Conservation (phyloP, 2,329 filamentous ascomycete genomes). For the Hypoxylon sp. region DNA sequence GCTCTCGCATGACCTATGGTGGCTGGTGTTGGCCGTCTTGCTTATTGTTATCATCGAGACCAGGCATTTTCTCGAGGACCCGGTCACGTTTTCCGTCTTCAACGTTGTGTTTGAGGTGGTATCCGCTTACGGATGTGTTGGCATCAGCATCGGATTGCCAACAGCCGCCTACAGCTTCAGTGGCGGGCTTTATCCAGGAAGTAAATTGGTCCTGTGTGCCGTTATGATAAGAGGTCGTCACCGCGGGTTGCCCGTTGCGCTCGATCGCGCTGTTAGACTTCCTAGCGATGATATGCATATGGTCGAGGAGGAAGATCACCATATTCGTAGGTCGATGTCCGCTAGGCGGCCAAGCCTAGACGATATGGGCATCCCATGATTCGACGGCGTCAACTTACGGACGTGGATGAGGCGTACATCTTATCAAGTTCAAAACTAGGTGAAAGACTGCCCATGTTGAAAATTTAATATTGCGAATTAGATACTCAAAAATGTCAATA, state of each 20-base stretch:
- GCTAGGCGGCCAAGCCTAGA: constrained; percentile 51
- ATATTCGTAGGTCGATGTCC: constrained; percentile 58
- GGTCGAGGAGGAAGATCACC: constrained; percentile 60
- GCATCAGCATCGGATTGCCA: constrained; percentile 69
- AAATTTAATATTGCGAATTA: neutral
- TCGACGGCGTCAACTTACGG: neutral
- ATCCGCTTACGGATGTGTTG: constrained; percentile 71
- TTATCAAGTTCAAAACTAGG: neutral
- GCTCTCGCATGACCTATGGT: constrained; percentile 76
- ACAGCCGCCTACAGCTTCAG: constrained; percentile 67
- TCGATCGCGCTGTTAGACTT: constrained; percentile 67
- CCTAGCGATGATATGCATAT: constrained; percentile 56
- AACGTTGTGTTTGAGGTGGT: constrained; percentile 71
- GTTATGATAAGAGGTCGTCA: constrained; percentile 71
- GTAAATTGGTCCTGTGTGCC: constrained; percentile 70
- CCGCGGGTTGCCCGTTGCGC: constrained; percentile 67
- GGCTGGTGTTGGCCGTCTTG: constrained; percentile 72
- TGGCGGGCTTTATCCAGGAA: constrained; percentile 67
- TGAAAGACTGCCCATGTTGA: neutral
- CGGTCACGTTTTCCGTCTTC: constrained; percentile 69
- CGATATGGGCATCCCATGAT: constrained; percentile 28
- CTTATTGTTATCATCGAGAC: constrained; percentile 72
- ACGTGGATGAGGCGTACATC: neutral
- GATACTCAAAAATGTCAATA: neutral
- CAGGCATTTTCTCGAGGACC: constrained; percentile 66